phyloP scores from a whole-genome alignment of 805 yeast species.

The Sugiyamaella mastotermitis region DNA sequence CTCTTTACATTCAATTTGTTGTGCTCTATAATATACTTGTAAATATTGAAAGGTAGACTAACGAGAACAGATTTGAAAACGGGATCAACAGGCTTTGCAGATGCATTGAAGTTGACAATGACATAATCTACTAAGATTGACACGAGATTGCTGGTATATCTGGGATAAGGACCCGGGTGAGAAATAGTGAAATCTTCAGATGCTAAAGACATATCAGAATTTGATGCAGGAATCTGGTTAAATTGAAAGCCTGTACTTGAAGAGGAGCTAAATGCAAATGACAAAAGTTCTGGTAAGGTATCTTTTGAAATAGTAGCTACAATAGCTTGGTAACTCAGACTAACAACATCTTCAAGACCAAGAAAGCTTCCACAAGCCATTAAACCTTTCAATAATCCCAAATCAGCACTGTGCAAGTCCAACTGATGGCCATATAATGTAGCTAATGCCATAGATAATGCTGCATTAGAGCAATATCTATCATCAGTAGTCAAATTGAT shows the following conservation, averaged over 20 bases:
- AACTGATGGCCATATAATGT: constrained; percentile 28
- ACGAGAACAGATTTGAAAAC: constrained; percentile 16
- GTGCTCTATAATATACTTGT: constrained; percentile 26
- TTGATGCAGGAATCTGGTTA: neutral
- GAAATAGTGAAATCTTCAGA: constrained; percentile 14
- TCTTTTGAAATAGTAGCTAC: constrained; percentile 15
- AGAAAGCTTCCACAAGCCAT: constrained; percentile 26
- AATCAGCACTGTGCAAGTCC: constrained; percentile 16
- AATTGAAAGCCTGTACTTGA: neutral
- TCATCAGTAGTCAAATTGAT: constrained; percentile 22
- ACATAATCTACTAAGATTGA: constrained; percentile 19
- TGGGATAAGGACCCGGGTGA: constrained; percentile 29
- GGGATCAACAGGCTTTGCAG: constrained; percentile 13
- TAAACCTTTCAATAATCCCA: constrained; percentile 24
- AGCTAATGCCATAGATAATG: constrained; percentile 28
- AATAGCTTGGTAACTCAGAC: constrained; percentile 21
- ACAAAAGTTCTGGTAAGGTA: constrained; percentile 19
- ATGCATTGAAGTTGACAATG: constrained; percentile 14
- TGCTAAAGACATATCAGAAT: constrained; percentile 1
- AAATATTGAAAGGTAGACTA: constrained; percentile 25
- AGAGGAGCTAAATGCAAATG: constrained; percentile 19
- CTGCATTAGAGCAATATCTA: constrained; percentile 20
- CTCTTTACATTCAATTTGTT: constrained; percentile 21
- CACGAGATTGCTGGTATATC: constrained; percentile 24
- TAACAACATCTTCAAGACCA: constrained; percentile 25